Evolutionary conservation across 495 filamentous ascomycete genomes (phyloP).

Genomic region (Lichenothelia convexa): DNA sequence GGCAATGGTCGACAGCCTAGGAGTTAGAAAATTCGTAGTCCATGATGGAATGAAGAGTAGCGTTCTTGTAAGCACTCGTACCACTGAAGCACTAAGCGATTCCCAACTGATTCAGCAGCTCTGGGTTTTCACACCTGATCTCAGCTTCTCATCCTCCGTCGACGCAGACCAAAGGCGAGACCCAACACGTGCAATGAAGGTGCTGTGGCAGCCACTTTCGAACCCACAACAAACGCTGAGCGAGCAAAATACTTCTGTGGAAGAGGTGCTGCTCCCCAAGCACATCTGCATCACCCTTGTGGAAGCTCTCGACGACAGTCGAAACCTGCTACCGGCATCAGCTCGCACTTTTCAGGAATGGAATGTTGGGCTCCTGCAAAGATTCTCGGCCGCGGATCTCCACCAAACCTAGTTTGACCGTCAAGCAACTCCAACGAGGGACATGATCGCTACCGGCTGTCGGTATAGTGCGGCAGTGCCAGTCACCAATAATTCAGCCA

Average conservation of each 20-base stretch:
- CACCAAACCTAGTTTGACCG: too few relatives aligned
- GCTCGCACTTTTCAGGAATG: constrained; percentile 17
- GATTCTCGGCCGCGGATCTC: too few relatives aligned
- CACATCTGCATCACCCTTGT: constrained; percentile 7
- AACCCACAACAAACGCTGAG: not conserved
- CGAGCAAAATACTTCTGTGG: constrained; percentile 3
- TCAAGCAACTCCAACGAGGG: too few relatives aligned
- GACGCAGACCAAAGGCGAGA: constrained; percentile 4
- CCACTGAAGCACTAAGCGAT: too few relatives aligned
- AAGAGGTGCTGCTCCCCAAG: constrained; percentile 11
- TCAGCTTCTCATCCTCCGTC: constrained; percentile 17
- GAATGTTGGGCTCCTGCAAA: constrained; percentile 16
- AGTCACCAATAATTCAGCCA: too few relatives aligned
- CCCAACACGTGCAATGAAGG: constrained; percentile 16
- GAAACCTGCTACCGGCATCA: constrained; percentile 9
- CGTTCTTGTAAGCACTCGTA: not conserved
- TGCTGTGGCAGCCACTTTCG: constrained; percentile 13
- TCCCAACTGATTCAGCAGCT: constrained; percentile 6
- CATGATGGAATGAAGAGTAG: not conserved
- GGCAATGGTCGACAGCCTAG: constrained; percentile 14
- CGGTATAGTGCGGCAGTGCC: too few relatives aligned
- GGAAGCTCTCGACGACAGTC: constrained; percentile 7
- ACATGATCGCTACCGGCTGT: too few relatives aligned
- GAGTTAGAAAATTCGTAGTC: constrained; percentile 17
- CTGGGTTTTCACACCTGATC: constrained; percentile 20